Evolutionary conservation across 176 grass and related monocot genomes (phyloP), one percentile per base, ranked within the genome.

Genomic region (Zoysia japonica): DNA sequence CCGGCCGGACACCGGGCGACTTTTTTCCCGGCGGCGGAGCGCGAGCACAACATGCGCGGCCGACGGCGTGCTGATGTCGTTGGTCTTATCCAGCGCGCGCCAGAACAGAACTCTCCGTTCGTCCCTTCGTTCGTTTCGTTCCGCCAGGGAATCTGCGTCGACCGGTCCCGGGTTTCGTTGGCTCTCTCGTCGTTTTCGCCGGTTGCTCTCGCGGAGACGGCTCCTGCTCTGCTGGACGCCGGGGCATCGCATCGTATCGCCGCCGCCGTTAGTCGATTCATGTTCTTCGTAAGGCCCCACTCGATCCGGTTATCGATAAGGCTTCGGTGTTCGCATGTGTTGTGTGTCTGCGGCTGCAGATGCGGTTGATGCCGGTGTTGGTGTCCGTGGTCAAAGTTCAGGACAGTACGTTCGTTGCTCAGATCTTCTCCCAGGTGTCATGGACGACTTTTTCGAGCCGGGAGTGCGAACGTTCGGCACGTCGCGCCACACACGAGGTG

Each of bases 121-220:
- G 28, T 28, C 28, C 28, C 28, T 28, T 28, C 28, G 28, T 28
- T 37, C 6, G 55, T 6, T 35, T 61, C 20, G 59, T 40, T 1
- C 14, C 37, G 7, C 3, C 63, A 41, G 63, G 76, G 52, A 83
- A 74, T 76, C 69, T 53, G 70, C 47, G 28, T 28, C 28, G 19
- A 51, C 61, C 41, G 36, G 60, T 9, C 28, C 16, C 12, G 40
- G 8, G 51, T 16, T 60, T 43, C 44, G 47, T 28, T 28, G 28
- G 28, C 28, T 28, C 17, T 54, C 36, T 78, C 75, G 81, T 76
- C 76, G 81, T 76, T 87, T 80, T 80, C 76, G 81, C 3, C 54
- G 76, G 75, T 65, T 70, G 76, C 81, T 12, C 20, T 3, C 48
- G 64, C 76, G 9, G 5, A 47, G 39, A 83, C 76, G 81, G 59